A percentile compares a stretch with the other conserved stretches of the same genome.
These are phyloP conservation scores for Clavariopsis aquatica DNA, from an alignment of 495 filamentous ascomycete species.

Conservation along the genomic window DNA sequence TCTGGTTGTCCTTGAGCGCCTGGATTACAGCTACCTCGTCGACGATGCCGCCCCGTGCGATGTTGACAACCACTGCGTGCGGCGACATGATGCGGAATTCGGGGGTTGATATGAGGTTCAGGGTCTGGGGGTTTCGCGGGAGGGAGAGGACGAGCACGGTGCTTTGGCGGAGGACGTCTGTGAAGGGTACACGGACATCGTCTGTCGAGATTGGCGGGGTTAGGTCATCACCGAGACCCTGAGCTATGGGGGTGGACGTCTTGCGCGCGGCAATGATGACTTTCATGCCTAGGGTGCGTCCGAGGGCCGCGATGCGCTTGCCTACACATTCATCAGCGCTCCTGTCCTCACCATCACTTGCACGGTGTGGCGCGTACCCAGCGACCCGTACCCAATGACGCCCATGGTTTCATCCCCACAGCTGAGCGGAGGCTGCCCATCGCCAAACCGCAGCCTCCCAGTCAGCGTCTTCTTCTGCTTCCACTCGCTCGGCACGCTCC, in stretches of 20 bases:
- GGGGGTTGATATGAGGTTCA: conserved; percentile 49
- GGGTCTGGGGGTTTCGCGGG: conserved; percentile 49
- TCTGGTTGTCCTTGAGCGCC: conserved; percentile 51
- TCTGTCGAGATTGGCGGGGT: neutral
- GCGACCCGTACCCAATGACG: conserved; percentile 55
- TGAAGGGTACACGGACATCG: conserved; percentile 51
- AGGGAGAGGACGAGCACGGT: conserved; percentile 55
- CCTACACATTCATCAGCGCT: conserved; percentile 19
- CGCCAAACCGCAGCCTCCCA: conserved; percentile 29
- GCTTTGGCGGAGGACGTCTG: conserved; percentile 48
- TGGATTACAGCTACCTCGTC: conserved; percentile 54
- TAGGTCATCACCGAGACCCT: too few relatives aligned
- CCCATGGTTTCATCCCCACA: conserved; percentile 52
- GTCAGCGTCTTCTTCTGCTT: conserved; percentile 33
- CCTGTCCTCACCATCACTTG: neutral
- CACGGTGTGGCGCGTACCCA: conserved; percentile 47
- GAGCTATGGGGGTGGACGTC: conserved; percentile 25
- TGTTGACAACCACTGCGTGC: conserved; percentile 56
- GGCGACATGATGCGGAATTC: conserved; percentile 55
- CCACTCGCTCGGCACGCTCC: conserved; percentile 39
- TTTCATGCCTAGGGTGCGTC: conserved; percentile 52
- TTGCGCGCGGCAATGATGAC: conserved; percentile 57
- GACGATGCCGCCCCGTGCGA: conserved; percentile 60
- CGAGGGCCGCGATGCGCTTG: conserved; percentile 34
- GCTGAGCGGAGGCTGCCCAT: conserved; percentile 48